Percentiles rank a stretch among this genome's conserved stretches.
These are phyloP conservation scores for Rostrohypoxylon terebratum DNA, from an alignment of 495 filamentous ascomycete species.

Conservation along the genomic window DNA sequence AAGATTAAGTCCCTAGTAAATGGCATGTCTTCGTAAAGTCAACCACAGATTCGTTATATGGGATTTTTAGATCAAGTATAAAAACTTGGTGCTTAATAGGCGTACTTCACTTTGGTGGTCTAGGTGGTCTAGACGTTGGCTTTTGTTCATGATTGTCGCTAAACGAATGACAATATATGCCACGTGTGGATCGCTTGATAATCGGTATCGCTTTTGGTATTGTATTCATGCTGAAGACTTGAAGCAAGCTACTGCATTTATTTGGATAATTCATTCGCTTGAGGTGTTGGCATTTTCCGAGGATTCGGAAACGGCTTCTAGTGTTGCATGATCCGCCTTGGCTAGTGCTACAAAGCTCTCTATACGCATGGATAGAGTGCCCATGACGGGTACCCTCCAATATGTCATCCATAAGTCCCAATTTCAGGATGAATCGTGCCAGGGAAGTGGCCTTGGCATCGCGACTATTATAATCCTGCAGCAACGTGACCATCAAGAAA, in stretches of 20 bases:
- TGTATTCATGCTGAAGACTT: conserved; percentile 13
- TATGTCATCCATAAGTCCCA: conserved; percentile 19
- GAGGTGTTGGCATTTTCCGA: background rate
- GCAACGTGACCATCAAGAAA: conserved; percentile 3
- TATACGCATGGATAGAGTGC: background rate
- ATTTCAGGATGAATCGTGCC: conserved; percentile 18
- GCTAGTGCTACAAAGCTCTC: conserved; percentile 31
- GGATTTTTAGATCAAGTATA: background rate
- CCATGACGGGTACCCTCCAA: conserved; percentile 3
- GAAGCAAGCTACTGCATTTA: conserved; percentile 15
- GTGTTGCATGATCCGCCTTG: conserved; percentile 31
- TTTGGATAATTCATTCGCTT: conserved; percentile 4
- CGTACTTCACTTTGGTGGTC: background rate
- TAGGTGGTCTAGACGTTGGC: conserved; percentile 4
- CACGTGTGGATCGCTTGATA: conserved; percentile 7
- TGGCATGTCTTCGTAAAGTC: conserved; percentile 5
- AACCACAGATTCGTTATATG: background rate
- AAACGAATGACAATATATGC: background rate
- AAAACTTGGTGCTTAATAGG: conserved; percentile 6
- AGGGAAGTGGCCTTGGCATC: conserved; percentile 1
- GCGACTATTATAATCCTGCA: conserved; percentile 6
- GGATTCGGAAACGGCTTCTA: conserved; percentile 12
- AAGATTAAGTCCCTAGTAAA: background rate
- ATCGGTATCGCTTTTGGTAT: conserved; percentile 34
- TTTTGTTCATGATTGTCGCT: background rate